A percentile compares a stretch with the other conserved stretches of the same genome.
Evolutionary conservation across 805 yeast species (phyloP).

Genomic region (Cyberlindnera xylosilytica): DNA sequence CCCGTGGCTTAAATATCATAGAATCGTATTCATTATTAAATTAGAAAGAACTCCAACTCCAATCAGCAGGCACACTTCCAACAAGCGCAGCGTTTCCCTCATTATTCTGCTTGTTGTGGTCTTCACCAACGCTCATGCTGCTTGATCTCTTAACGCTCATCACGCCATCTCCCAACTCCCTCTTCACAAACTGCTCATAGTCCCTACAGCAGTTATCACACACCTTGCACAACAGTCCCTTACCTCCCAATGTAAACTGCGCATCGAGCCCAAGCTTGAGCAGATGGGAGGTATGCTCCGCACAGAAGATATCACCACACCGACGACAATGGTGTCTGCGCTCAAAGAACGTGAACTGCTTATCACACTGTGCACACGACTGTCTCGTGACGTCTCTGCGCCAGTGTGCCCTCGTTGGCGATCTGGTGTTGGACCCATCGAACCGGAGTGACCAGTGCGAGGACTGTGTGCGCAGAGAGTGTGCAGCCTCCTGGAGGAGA

Average conservation of each 20-base stretch:
- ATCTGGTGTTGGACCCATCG: constrained; percentile 26
- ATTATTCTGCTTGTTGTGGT: constrained; percentile 5
- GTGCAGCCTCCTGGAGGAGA: constrained; percentile 24
- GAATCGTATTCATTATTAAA: constrained; percentile 1
- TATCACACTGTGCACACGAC: constrained; percentile 67
- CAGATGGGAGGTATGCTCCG: constrained; percentile 58
- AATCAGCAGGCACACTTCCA: constrained; percentile 64
- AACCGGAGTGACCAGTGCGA: constrained; percentile 27
- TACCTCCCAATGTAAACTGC: constrained; percentile 62
- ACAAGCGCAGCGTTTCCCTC: constrained; percentile 31
- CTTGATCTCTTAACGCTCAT: constrained; percentile 1
- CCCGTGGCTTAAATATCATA: background rate
- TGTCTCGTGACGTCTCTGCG: constrained; percentile 62
- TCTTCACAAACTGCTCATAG: constrained; percentile 48
- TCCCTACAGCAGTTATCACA: constrained; percentile 65
- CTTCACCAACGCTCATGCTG: constrained; percentile 2
- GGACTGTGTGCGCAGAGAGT: constrained; percentile 26
- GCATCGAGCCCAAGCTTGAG: constrained; percentile 56
- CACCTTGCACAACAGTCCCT: constrained; percentile 65
- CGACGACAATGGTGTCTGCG: constrained; percentile 82
- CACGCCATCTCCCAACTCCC: constrained; percentile 18
- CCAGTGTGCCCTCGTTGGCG: constrained; percentile 60
- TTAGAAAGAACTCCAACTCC: constrained; percentile 77
- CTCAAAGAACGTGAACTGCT: constrained; percentile 71
- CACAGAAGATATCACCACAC: constrained; percentile 80